Conservation (phyloP, 2,329 filamentous ascomycete genomes). For the Drechslerella stenobrocha region DNA sequence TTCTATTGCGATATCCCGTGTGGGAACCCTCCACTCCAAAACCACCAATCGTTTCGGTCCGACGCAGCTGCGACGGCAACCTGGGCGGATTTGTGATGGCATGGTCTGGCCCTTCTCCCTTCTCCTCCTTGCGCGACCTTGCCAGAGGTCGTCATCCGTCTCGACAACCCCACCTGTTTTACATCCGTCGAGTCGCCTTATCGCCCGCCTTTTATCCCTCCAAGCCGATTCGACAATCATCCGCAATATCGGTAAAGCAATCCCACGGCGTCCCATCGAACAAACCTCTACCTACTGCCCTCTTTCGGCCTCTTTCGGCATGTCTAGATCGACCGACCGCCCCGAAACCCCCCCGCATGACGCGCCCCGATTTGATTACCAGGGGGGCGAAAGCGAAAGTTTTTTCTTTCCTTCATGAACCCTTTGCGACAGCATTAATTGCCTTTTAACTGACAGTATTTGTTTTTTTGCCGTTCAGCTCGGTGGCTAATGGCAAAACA, state of each 20-base stretch:
- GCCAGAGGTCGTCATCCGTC: conserved; percentile 14
- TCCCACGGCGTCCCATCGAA: conserved; percentile 2
- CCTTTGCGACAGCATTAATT: neutral
- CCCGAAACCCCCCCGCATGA: conserved; percentile 5
- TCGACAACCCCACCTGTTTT: conserved; percentile 16
- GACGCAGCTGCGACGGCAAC: conserved; percentile 23
- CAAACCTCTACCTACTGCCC: too few species aligned
- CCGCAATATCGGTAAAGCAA: conserved; percentile 1
- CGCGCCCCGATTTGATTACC: conserved; percentile 38
- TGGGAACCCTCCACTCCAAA: conserved; percentile 24
- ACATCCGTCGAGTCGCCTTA: neutral
- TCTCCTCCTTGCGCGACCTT: conserved; percentile 33
- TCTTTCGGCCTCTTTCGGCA: too few species aligned
- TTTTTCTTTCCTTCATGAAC: conserved; percentile 8
- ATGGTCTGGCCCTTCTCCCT: conserved; percentile 11
- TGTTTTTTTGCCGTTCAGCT: neutral
- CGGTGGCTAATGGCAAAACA: conserved; percentile 10
- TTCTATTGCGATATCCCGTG: conserved; percentile 48
- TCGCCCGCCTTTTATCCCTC: neutral
- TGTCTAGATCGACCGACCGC: neutral
- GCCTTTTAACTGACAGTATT: neutral
- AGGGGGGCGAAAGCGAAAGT: conserved; percentile 25
- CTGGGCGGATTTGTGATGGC: conserved; percentile 22
- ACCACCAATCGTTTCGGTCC: conserved; percentile 28
- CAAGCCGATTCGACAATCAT: neutral